Evolutionary conservation across 2,329 filamentous ascomycete genomes (phyloP).

Genomic region (Hawksworthiomyces lignivorus): DNA sequence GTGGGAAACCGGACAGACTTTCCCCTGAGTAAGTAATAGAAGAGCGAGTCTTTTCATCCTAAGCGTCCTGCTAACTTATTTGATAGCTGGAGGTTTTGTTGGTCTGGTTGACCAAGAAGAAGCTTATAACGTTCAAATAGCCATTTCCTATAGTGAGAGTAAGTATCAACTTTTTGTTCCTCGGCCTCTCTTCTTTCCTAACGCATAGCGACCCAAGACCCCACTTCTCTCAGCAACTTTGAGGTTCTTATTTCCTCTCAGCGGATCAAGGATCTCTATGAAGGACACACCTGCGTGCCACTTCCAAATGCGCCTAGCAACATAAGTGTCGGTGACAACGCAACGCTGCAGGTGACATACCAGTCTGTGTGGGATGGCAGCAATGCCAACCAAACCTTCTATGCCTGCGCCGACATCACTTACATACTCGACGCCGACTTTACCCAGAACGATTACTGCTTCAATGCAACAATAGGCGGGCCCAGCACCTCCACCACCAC

Average conservation of each 20-base stretch:
- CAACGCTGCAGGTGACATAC: constrained; percentile 28
- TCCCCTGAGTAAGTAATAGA: constrained; percentile 34
- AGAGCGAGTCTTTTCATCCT: background rate
- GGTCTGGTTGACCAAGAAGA: constrained; percentile 11
- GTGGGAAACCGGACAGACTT: constrained; percentile 41
- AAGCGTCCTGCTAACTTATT: background rate
- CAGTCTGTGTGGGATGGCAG: constrained; percentile 21
- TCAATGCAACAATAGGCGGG: constrained; percentile 24
- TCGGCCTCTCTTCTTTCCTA: background rate
- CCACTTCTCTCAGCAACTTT: constrained; percentile 25
- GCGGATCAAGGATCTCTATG: constrained; percentile 21
- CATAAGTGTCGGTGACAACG: constrained; percentile 22
- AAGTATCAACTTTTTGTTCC: constrained; percentile 14
- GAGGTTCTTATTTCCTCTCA: constrained; percentile 19
- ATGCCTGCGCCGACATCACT: constrained; percentile 28
- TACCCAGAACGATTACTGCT: constrained; percentile 24
- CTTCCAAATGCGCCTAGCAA: constrained; percentile 19
- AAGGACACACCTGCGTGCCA: constrained; percentile 29
- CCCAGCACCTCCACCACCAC: constrained; percentile 8
- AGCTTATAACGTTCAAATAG: constrained; percentile 9
- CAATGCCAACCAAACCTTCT: constrained; percentile 24
- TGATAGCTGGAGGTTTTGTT: constrained; percentile 10
- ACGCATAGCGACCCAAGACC: constrained; percentile 13
- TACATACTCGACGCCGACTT: constrained; percentile 18
- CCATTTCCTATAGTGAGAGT: constrained; percentile 29